phyloP scores from a whole-genome alignment of 2,329 filamentous ascomycete genomes.

The Penicillium palitans region DNA sequence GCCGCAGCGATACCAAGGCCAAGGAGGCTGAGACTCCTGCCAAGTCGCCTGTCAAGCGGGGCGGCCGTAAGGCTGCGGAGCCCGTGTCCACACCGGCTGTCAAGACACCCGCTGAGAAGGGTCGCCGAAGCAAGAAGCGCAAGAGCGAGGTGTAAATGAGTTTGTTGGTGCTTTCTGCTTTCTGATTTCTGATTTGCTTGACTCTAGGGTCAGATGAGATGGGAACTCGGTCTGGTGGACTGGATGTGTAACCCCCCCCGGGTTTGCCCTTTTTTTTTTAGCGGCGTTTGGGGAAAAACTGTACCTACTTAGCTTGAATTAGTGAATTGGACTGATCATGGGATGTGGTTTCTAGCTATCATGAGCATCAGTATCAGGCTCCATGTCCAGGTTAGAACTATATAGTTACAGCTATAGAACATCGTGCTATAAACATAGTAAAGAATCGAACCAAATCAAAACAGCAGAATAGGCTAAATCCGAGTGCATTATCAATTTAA shows the following conservation, averaged over 20 bases:
- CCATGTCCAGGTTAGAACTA: neutral
- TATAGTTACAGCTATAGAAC: neutral
- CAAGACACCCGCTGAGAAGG: conserved; percentile 35
- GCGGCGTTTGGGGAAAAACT: conserved; percentile 8
- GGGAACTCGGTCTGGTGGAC: conserved; percentile 1
- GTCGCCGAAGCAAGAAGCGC: conserved; percentile 49
- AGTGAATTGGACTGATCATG: conserved; percentile 2
- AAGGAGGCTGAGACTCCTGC: conserved; percentile 37
- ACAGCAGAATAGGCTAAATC: neutral
- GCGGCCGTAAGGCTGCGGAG: conserved; percentile 17
- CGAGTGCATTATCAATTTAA: conserved; percentile 9
- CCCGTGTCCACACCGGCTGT: conserved; percentile 20
- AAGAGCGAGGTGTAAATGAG: conserved; percentile 43
- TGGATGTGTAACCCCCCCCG: conserved; percentile 8
- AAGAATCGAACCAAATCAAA: neutral
- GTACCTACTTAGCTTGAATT: conserved; percentile 2
- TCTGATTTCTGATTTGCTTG: conserved; percentile 14
- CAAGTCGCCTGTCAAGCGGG: conserved; percentile 29
- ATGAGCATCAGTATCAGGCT: neutral
- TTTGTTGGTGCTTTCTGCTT: conserved; percentile 21
- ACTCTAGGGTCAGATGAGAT: conserved; percentile 2
- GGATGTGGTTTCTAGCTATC: neutral
- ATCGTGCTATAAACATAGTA: neutral
- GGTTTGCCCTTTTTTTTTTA: neutral
- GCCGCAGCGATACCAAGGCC: conserved; percentile 38